A percentile compares a stretch with the other conserved stretches of the same genome.
Conservation (phyloP, 2,329 filamentous ascomycete species). For the Colletotrichum limetticola region DNA sequence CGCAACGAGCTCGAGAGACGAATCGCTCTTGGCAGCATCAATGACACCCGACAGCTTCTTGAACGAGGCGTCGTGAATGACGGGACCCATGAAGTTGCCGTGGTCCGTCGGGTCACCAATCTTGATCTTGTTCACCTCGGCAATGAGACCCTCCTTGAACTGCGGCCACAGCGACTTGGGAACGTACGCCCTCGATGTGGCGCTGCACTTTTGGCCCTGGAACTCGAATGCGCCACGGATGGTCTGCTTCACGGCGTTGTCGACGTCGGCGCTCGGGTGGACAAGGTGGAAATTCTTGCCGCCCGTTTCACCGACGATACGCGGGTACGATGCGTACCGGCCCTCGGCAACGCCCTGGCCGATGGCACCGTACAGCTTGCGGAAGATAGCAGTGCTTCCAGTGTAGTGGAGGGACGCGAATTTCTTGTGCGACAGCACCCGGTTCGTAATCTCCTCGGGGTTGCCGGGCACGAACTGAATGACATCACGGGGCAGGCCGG, state of each 20-base stretch:
- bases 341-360: conserved; percentile 83
- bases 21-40: conserved; percentile 81
- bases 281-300: conserved; percentile 95
- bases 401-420: conserved; percentile 97
- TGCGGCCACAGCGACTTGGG: conserved; percentile 79
- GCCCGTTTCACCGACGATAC: conserved; percentile 90
- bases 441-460: conserved; percentile 83
- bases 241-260: conserved; percentile 84
- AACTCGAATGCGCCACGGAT: conserved; percentile 90
- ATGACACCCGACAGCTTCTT: conserved; percentile 82
- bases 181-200: conserved; percentile 83
- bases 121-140: conserved; percentile 77
- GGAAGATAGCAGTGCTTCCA: conserved; percentile 91
- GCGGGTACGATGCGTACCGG: conserved; percentile 85
- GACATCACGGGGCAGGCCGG: conserved; percentile 87
- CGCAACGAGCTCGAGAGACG: conserved; percentile 75
- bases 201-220: conserved; percentile 92
- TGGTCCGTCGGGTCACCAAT: conserved; percentile 76
- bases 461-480: conserved; percentile 95
- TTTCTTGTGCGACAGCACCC: conserved; percentile 78
- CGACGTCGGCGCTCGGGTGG: conserved; percentile 79
- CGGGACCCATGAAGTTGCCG: conserved; percentile 85
- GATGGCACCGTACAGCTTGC: conserved; percentile 87
- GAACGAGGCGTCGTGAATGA: conserved; percentile 86
- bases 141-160: conserved; percentile 73